phyloP scores from a whole-genome alignment of 495 filamentous ascomycete species.

The Penicillium atrosanguineum region DNA sequence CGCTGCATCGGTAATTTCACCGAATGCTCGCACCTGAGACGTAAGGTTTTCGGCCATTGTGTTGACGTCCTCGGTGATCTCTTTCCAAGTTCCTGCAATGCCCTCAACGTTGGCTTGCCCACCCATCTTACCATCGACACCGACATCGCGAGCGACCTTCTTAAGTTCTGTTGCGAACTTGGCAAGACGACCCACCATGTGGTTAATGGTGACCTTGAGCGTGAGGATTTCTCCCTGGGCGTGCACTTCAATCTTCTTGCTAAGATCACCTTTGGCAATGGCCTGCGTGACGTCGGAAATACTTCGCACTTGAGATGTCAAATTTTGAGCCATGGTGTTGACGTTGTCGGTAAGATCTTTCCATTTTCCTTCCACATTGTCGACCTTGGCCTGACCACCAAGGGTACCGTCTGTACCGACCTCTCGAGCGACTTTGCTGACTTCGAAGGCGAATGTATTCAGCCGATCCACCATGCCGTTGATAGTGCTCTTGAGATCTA shows the following conservation, averaged over 20 bases:
- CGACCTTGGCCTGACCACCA: conserved; percentile 92
- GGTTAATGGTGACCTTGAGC: conserved; percentile 96
- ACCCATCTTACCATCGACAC: conserved; percentile 98
- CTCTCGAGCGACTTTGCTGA: conserved; percentile 97
- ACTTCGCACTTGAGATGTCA: conserved; percentile 91
- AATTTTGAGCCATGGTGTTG: conserved; percentile 87
- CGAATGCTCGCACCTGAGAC: conserved; percentile 95
- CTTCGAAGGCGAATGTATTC: conserved; percentile 95
- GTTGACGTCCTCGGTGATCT: conserved; percentile 97
- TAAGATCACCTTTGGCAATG: conserved; percentile 91
- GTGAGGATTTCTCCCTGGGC: conserved; percentile 93
- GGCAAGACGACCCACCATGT: conserved; percentile 96
- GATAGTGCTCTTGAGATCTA: conserved; percentile 94
- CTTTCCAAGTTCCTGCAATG: conserved; percentile 94
- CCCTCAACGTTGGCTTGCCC: conserved; percentile 95
- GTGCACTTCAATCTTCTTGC: conserved; percentile 92
- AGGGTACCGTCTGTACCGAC: conserved; percentile 97
- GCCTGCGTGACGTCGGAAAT: conserved; percentile 98
- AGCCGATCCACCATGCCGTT: conserved; percentile 99
- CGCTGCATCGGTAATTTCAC: conserved; percentile 94
- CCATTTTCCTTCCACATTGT: conserved; percentile 99
- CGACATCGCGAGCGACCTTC: conserved; percentile 93
- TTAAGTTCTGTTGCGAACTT: conserved; percentile 98
- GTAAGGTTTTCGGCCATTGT: conserved; percentile 99
- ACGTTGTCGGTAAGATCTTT: conserved; percentile 95